These are phyloP conservation scores for Teratosphaeriaceae sp. DNA, from an alignment of 2,329 filamentous ascomycete species.

Conservation along the genomic window DNA sequence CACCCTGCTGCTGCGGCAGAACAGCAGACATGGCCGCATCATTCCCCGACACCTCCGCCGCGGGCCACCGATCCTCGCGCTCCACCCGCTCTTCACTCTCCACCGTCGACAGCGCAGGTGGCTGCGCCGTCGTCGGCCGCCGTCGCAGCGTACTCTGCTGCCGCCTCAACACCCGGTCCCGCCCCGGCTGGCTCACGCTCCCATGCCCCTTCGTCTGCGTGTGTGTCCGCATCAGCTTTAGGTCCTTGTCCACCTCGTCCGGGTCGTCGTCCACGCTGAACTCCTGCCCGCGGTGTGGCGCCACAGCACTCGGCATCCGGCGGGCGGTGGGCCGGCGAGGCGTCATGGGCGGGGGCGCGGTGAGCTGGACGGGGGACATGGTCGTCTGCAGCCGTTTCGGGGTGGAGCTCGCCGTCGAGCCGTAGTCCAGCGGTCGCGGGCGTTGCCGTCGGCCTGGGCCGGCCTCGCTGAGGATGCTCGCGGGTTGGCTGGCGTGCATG, in stretches of 20 bases:
- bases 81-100: constrained; percentile 39
- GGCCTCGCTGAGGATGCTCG: constrained; percentile 15
- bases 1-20: constrained; percentile 8
- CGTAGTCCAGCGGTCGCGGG: constrained; percentile 23
- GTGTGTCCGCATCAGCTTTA: constrained; percentile 40
- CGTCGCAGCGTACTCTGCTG: constrained; percentile 47
- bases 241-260: constrained; percentile 69
- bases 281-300: constrained; percentile 72
- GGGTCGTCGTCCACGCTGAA: constrained; percentile 90
- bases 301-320: constrained; percentile 65
- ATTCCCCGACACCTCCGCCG: constrained; percentile 21
- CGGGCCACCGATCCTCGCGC: constrained; percentile 31
- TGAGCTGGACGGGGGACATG: constrained; percentile 13
- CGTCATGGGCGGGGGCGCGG: constrained; percentile 10
- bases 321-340: constrained; percentile 66
- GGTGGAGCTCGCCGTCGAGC: constrained; percentile 11
- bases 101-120: constrained; percentile 42
- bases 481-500: constrained; percentile 21
- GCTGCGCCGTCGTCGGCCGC: constrained; percentile 38
- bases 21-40: constrained; percentile 14
- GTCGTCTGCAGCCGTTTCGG: constrained; percentile 2
- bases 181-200: constrained; percentile 17
- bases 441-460: constrained; percentile 18
- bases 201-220: constrained; percentile 14
- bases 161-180: constrained; percentile 33